These are phyloP conservation scores for Rhododendron williamsianum DNA, from an alignment of 148 eudicot genomes.

Conservation along the genomic window DNA sequence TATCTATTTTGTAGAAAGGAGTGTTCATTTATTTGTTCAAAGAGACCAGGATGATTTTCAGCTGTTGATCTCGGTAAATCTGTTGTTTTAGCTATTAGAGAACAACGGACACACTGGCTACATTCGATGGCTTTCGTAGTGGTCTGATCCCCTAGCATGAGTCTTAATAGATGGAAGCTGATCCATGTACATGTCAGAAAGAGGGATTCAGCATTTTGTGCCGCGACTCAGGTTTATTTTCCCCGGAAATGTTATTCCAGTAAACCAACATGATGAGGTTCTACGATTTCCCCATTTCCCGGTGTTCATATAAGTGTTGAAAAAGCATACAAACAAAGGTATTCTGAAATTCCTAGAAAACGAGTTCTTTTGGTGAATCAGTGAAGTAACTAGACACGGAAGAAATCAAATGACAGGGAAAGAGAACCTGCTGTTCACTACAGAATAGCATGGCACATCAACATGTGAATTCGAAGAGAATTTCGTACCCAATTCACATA, in stretches of 20 bases:
- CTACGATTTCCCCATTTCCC: not conserved
- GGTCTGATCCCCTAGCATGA: not conserved
- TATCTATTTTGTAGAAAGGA: not conserved
- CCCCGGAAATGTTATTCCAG: not conserved
- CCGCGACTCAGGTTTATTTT: not conserved
- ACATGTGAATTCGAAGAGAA: not conserved
- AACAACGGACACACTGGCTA: not conserved
- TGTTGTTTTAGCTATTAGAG: no score
- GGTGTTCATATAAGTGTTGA: not conserved
- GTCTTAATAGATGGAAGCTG: not conserved
- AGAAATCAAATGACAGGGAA: not conserved
- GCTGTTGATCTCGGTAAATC: not conserved
- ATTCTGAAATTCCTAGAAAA: not conserved
- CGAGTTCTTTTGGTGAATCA: not conserved
- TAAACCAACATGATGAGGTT: not conserved
- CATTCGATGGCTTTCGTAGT: not conserved
- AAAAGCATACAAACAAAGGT: no score
- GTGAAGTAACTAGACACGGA: not conserved
- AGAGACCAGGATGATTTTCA: not conserved
- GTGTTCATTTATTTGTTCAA: not conserved
- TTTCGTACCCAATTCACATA: not conserved
- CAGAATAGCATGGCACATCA: not conserved
- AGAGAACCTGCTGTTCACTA: not conserved
- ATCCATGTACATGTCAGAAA: no score
- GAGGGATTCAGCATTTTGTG: not conserved